phyloP scores from a whole-genome alignment of 768 basidiomycete genomes.

The Leucocoprinus sp. region DNA sequence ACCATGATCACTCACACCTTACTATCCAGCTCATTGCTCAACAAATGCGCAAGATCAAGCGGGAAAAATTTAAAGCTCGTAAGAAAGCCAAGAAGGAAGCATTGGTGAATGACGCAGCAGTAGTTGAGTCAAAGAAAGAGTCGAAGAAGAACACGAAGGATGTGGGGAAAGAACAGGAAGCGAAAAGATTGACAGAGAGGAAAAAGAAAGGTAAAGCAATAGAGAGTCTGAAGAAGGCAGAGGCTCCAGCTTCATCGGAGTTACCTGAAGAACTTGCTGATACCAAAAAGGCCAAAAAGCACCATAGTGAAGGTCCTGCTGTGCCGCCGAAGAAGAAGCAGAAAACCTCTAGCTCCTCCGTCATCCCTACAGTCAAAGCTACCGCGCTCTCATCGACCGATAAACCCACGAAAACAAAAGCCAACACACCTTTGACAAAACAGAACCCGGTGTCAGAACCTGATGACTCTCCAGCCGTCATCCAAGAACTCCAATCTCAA shows the following conservation, averaged over 20 bases:
- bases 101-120: neutral
- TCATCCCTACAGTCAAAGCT: neutral
- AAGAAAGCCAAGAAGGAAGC: slow-evolving; percentile 27
- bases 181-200: slow-evolving; percentile 1
- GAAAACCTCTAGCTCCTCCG: neutral
- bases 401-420: neutral
- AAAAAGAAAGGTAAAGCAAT: too few relatives aligned
- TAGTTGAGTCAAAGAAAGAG: neutral
- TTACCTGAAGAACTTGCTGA: neutral
- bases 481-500: slow-evolving; percentile 11
- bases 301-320: neutral
- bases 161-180: neutral
- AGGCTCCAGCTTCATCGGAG: neutral
- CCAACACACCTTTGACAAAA: neutral
- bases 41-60: slow-evolving; percentile 35
- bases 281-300: slow-evolving; percentile 2
- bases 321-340: slow-evolving; percentile 3
- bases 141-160: neutral
- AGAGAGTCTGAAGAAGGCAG: too few relatives aligned
- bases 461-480: slow-evolving; percentile 1
- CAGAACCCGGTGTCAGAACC: neutral
- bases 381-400: neutral
- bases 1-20: neutral
- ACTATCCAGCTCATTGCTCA: slow-evolving; percentile 38
- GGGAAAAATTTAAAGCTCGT: slow-evolving; percentile 40